A percentile compares a stretch with the other conserved stretches of the same genome.
phyloP scores from a whole-genome alignment of 73 alveolate species.

The Paramecium bursaria region DNA sequence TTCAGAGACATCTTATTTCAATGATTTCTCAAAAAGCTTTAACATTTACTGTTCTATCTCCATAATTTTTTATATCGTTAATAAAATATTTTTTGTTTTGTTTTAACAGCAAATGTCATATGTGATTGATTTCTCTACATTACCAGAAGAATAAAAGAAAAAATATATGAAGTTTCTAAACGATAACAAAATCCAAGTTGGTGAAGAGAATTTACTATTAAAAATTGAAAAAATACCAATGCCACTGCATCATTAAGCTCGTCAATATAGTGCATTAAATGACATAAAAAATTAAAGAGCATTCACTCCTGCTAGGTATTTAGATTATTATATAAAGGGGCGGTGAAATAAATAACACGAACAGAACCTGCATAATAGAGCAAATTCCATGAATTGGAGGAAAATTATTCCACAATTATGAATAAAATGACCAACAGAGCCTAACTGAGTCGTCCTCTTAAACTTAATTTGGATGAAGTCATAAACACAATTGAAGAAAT shows the following conservation, averaged over 20 bases:
- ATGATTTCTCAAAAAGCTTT: too few relatives aligned
- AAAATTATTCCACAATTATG: constrained; percentile 30
- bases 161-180: constrained; percentile 11
- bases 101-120: too few relatives aligned
- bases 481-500: constrained; percentile 18
- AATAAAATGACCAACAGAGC: constrained; percentile 3
- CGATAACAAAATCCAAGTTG: not conserved
- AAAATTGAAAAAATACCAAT: not conserved
- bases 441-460: constrained; percentile 31
- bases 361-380: constrained; percentile 11
- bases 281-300: constrained; percentile 33
- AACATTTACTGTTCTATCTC: too few relatives aligned
- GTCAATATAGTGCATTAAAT: constrained; percentile 38
- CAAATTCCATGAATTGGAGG: constrained; percentile 33
- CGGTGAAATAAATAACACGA: constrained; percentile 3
- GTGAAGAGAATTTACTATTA: not conserved
- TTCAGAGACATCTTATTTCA: too few relatives aligned
- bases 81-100: too few relatives aligned
- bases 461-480: constrained; percentile 22
- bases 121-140: constrained; percentile 39
- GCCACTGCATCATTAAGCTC: constrained; percentile 3
- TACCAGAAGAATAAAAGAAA: constrained; percentile 26
- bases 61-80: too few relatives aligned
- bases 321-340: not conserved
- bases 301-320: constrained; percentile 51